These are phyloP conservation scores for Boeremia exigua DNA, from an alignment of 2,329 filamentous ascomycete species.

Conservation along the genomic window DNA sequence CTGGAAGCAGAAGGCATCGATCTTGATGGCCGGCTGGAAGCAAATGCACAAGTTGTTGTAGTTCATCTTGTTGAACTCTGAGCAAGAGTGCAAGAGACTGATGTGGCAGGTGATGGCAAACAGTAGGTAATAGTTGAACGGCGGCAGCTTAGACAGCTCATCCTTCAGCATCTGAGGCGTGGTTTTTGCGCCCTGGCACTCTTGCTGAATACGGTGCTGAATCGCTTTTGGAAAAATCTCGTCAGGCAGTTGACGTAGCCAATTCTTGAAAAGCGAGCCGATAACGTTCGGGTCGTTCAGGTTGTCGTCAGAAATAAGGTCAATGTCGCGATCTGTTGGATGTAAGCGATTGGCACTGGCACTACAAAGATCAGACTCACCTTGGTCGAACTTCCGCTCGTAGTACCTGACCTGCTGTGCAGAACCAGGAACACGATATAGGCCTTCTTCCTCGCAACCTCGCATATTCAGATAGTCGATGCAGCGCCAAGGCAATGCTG, in stretches of 20 bases:
- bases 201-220: constrained; percentile 79
- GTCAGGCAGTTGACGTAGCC: constrained; percentile 92
- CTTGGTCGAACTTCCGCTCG: constrained; percentile 88
- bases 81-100: constrained; percentile 86
- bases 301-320: constrained; percentile 84
- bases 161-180: constrained; percentile 88
- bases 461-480: constrained; percentile 94
- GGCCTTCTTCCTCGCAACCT: constrained; percentile 88
- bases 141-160: constrained; percentile 90
- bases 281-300: constrained; percentile 97
- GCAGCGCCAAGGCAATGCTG: constrained; percentile 89
- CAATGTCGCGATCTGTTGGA: constrained; percentile 77
- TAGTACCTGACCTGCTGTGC: constrained; percentile 91
- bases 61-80: constrained; percentile 98
- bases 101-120: constrained; percentile 98
- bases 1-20: constrained; percentile 93
- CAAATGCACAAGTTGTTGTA: constrained; percentile 95
- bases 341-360: constrained; percentile 15
- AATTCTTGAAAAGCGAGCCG: constrained; percentile 93
- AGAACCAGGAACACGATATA: constrained; percentile 91
- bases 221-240: constrained; percentile 87
- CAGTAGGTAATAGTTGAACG: constrained; percentile 96
- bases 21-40: constrained; percentile 96
- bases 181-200: constrained; percentile 78
- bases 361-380: constrained; percentile 53